phyloP scores from a whole-genome alignment of 345 rosid genomes.

The Eucalyptus grandis region DNA sequence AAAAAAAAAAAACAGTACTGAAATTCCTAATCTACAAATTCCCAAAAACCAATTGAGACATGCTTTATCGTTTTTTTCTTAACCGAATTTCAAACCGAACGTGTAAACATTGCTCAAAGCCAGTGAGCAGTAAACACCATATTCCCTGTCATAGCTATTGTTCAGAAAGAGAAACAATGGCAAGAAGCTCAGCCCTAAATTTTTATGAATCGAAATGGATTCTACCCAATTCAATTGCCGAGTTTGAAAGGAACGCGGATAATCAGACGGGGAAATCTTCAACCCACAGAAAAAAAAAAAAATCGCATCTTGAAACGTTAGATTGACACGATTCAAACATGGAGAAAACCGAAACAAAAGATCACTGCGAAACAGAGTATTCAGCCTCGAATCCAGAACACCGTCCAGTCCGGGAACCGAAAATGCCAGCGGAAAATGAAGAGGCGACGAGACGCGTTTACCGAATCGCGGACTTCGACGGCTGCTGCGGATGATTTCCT shows the following conservation, averaged over 20 bases:
- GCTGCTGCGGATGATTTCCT: neutral
- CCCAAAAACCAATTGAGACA: neutral
- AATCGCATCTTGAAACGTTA: neutral
- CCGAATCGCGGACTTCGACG: neutral
- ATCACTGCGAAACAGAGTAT: neutral
- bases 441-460: neutral
- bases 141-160: neutral
- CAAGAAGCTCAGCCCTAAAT: neutral
- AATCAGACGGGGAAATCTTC: neutral
- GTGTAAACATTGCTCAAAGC: neutral
- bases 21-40: slow-evolving; percentile 11
- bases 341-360: neutral
- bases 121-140: neutral
- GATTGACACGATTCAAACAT: neutral
- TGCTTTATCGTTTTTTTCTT: neutral
- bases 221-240: neutral
- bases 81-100: neutral
- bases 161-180: neutral
- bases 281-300: neutral
- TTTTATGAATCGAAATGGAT: neutral
- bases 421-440: neutral
- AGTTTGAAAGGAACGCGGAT: neutral
- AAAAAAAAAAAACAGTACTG: slow-evolving; percentile 13
- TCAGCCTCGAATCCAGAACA: neutral
- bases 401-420: neutral